A percentile compares a stretch with the other conserved stretches of the same genome.
phyloP scores from a whole-genome alignment of 2,329 filamentous ascomycete species.

The Ilyonectria destructans region DNA sequence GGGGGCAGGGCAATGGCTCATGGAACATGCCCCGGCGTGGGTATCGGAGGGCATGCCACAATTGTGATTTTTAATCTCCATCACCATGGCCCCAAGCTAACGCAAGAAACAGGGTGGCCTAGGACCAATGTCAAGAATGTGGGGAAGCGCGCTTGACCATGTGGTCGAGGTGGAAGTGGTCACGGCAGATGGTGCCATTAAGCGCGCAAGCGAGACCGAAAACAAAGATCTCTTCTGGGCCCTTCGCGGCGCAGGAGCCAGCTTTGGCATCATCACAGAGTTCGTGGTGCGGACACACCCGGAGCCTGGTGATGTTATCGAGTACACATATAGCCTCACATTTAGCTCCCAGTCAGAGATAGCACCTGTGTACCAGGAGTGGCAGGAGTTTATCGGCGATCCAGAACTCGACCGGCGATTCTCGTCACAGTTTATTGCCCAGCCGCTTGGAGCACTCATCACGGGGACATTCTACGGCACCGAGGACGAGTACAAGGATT shows the following conservation, averaged over 20 bases:
- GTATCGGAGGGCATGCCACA: conserved; percentile 72
- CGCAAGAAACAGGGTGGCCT: conserved; percentile 65
- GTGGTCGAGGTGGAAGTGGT: conserved; percentile 65
- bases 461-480: conserved; percentile 76
- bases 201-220: conserved; percentile 62
- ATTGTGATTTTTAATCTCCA: conserved; percentile 59
- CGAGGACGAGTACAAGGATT: conserved; percentile 67
- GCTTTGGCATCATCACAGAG: conserved; percentile 71
- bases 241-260: conserved; percentile 70
- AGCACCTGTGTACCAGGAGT: conserved; percentile 67
- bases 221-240: conserved; percentile 72
- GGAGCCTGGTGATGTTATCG: conserved; percentile 69
- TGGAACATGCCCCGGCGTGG: conserved; percentile 73
- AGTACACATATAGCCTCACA: conserved; percentile 72
- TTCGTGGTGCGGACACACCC: conserved; percentile 72
- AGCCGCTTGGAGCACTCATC: conserved; percentile 69
- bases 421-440: conserved; percentile 69
- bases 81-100: not conserved
- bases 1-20: conserved; percentile 73
- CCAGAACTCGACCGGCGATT: conserved; percentile 72
- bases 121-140: conserved; percentile 73
- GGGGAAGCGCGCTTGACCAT: conserved; percentile 71
- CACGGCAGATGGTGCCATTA: conserved; percentile 68
- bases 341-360: conserved; percentile 65
- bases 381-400: conserved; percentile 72